Conservation (phyloP, 768 basidiomycete species). For the Aureoboletus auriporus region DNA sequence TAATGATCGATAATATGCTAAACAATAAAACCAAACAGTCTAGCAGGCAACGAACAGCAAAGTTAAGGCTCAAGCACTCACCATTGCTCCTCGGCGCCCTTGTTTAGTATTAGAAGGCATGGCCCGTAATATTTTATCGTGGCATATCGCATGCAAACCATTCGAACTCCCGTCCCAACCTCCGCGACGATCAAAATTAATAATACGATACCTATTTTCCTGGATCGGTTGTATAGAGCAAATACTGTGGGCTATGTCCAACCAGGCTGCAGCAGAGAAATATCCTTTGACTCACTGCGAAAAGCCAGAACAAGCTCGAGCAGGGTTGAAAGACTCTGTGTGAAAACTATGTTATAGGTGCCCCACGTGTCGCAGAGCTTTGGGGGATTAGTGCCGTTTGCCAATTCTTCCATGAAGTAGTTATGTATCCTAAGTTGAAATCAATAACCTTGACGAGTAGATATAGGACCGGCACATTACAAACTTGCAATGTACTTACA, state of each 20-base stretch:
- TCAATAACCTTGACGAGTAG: not conserved
- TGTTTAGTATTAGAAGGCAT: slow-evolving; percentile 7
- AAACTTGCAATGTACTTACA: slow-evolving; percentile 12
- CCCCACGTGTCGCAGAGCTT: slow-evolving; percentile 9
- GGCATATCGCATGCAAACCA: not conserved
- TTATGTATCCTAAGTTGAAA: slow-evolving; percentile 14
- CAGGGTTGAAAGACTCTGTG: slow-evolving; percentile 7
- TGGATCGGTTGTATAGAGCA: slow-evolving; percentile 19
- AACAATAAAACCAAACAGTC: not conserved
- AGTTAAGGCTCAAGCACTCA: not conserved
- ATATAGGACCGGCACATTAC: not conserved
- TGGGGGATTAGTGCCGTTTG: slow-evolving; percentile 9
- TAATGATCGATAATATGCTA: slow-evolving; percentile 12
- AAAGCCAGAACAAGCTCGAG: slow-evolving; percentile 16
- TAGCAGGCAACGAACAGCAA: not conserved
- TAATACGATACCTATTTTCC: slow-evolving; percentile 6
- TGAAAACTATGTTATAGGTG: not conserved
- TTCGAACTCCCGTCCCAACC: not conserved
- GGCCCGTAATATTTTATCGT: not conserved
- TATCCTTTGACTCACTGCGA: slow-evolving; percentile 8
- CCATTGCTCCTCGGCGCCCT: slow-evolving; percentile 5
- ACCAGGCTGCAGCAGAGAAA: not conserved
- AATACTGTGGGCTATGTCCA: slow-evolving; percentile 8
- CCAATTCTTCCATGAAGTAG: slow-evolving; percentile 2
- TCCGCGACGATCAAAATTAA: slow-evolving; percentile 3